phyloP scores from a whole-genome alignment of 345 rosid species.

The Passiflora organensis region DNA sequence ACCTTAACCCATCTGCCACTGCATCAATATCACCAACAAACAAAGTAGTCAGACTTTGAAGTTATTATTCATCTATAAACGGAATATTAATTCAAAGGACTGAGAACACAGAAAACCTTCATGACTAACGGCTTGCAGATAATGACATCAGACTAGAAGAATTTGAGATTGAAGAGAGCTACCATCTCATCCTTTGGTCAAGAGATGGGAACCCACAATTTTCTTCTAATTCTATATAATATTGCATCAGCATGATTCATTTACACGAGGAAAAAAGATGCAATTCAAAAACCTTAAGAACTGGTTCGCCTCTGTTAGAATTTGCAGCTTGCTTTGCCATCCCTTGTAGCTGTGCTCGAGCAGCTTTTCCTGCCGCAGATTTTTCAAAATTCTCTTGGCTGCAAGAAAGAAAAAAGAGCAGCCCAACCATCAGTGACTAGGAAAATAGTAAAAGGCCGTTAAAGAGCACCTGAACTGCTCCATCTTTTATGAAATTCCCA shows the following conservation, averaged over 20 bases:
- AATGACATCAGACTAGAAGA: not conserved
- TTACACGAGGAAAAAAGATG: not conserved
- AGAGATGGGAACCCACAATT: not conserved
- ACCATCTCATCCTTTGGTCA: not conserved
- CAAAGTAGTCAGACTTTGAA: constrained; percentile 9
- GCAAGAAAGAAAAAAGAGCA: constrained; percentile 18
- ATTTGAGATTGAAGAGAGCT: not conserved
- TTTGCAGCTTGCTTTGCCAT: constrained; percentile 75
- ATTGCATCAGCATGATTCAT: not conserved
- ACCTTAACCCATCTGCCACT: constrained; percentile 61
- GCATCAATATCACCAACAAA: constrained; percentile 34
- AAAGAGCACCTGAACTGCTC: not conserved
- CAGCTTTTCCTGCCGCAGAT: constrained; percentile 92
- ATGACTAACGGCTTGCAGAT: not conserved
- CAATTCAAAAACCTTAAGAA: constrained; percentile 50
- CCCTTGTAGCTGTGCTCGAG: constrained; percentile 62
- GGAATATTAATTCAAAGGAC: not conserved
- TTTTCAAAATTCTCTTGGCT: constrained; percentile 84
- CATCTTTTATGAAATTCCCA: too few relatives aligned
- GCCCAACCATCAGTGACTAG: not conserved
- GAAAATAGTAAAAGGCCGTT: not conserved
- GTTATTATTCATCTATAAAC: constrained; percentile 1
- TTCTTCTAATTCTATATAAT: not conserved
- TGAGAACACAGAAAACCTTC: not conserved
- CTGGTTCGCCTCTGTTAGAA: constrained; percentile 76